Base-by-base conservation (phyloP, 108 stramenopile species). In the Phaeodactylum tricornutum region DNA sequence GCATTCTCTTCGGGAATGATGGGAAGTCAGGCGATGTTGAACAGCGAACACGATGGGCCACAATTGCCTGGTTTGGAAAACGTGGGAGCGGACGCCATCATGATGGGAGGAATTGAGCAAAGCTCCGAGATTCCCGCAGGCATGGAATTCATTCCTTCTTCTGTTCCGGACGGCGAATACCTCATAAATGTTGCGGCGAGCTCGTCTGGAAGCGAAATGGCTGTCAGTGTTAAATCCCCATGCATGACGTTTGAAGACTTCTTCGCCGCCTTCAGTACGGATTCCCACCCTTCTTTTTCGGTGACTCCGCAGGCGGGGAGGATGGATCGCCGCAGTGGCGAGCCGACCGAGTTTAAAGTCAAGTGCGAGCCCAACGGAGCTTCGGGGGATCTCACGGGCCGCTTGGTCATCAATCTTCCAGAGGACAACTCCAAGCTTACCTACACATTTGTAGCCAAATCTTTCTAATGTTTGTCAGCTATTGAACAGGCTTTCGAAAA, bases 171-270 rank as follows among this genome's bases (percentile, higher is more conserved):
- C 56, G 80, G 71, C 12, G 43, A 61, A 40, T 41, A 67, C 7
- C 29, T 30, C 15, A 78, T 89, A 61, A 43, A 74, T 7, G 85
- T 87, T 16, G 79, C 77, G 4, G 53, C 73, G 17, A 72, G 55
- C 21, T 64, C 61, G 6, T 34, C 12, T 31, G 49, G 49, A 50
- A 28, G 34, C 31, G 21, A 6, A 26, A 16, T 81, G 29, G 16
- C 43, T 11, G 53, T 87, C 12, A 57, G 47, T 15, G 74, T 84
- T 31, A 53, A 59, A 32, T 81, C 87, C 8, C 62, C 79, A 21
- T 89, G 87, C 50, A 89, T 89, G 87, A 76, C 75, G 14, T 89
- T 83, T 57, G 87, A 89, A 60, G 87, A 89, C 64, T 89, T 62
- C 39, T 89, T 60, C 51, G 83, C 83, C 12, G 69, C 71, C 17